phyloP scores from a whole-genome alignment of 805 yeast genomes.

The Candida boleticola region DNA sequence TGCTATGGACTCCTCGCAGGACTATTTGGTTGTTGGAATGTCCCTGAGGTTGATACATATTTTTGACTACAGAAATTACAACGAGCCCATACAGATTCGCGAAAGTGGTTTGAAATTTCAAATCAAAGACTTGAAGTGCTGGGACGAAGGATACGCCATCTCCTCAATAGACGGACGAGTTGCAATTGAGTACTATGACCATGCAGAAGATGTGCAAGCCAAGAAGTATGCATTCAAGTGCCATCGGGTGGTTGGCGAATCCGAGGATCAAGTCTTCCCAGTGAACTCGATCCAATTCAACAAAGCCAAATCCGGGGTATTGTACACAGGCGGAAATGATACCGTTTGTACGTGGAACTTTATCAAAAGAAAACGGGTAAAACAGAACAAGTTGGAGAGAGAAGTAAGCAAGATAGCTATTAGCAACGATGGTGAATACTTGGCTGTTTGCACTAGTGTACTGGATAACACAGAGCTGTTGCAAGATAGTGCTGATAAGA shows the following conservation, averaged over 20 bases:
- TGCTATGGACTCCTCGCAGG: constrained; percentile 54
- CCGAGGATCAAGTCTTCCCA: constrained; percentile 49
- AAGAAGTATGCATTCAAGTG: constrained; percentile 77
- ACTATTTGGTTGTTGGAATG: constrained; percentile 50
- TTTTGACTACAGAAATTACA: constrained; percentile 52
- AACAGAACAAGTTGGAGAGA: constrained; percentile 30
- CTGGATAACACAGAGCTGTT: not conserved
- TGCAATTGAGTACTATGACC: constrained; percentile 65
- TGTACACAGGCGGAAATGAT: constrained; percentile 55
- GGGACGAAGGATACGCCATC: constrained; percentile 58
- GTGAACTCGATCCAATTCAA: constrained; percentile 42
- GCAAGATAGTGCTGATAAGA: too few relatives aligned
- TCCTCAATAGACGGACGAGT: constrained; percentile 83
- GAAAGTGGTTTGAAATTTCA: constrained; percentile 70
- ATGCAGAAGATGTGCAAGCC: constrained; percentile 39
- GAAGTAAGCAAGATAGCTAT: not conserved
- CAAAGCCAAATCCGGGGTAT: constrained; percentile 15
- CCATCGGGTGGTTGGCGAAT: constrained; percentile 50
- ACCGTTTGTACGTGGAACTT: constrained; percentile 51
- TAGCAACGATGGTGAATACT: not conserved
- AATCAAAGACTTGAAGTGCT: constrained; percentile 52
- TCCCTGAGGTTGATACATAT: constrained; percentile 52
- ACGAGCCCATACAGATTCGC: constrained; percentile 46
- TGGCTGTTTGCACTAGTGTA: too few relatives aligned
- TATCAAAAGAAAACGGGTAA: constrained; percentile 41